These are phyloP conservation scores for Pseudopithomyces maydicus DNA, from an alignment of 2,329 filamentous ascomycete species.

Conservation along the genomic window DNA sequence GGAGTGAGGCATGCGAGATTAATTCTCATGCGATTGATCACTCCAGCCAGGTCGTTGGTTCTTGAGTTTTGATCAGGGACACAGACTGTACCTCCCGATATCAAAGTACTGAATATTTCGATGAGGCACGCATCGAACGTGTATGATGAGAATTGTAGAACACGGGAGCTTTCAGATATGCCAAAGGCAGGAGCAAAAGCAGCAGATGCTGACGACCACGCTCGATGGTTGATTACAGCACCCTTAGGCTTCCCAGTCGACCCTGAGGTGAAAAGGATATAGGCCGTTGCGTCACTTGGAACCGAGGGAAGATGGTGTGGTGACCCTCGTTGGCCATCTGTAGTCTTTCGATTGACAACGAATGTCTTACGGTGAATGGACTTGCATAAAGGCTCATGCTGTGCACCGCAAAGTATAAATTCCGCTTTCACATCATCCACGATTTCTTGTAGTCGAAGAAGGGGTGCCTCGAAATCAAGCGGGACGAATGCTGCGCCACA, in stretches of 20 bases:
- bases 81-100: slow-evolving; percentile 54
- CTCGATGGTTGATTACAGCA: slow-evolving; percentile 65
- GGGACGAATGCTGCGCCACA: slow-evolving; percentile 43
- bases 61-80: slow-evolving; percentile 55
- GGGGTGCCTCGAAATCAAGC: slow-evolving; percentile 44
- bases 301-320: slow-evolving; percentile 37
- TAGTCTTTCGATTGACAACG: slow-evolving; percentile 45
- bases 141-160: slow-evolving; percentile 57
- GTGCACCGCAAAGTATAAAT: slow-evolving; percentile 32
- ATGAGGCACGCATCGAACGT: slow-evolving; percentile 54
- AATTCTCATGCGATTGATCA: slow-evolving; percentile 40
- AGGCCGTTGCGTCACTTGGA: slow-evolving; percentile 58
- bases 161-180: slow-evolving; percentile 58
- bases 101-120: slow-evolving; percentile 53
- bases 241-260: slow-evolving; percentile 64
- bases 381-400: slow-evolving; percentile 27
- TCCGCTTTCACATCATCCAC: slow-evolving; percentile 35
- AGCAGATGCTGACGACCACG: slow-evolving; percentile 56
- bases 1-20: slow-evolving; percentile 55
- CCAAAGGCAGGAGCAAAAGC: slow-evolving; percentile 37
- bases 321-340: slow-evolving; percentile 42
- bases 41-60: slow-evolving; percentile 52
- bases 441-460: slow-evolving; percentile 44
- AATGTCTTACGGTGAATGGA: slow-evolving; percentile 33
- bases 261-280: slow-evolving; percentile 65